phyloP scores from a whole-genome alignment of 192 early-diverging fungal species.

The Backusella westeae region DNA sequence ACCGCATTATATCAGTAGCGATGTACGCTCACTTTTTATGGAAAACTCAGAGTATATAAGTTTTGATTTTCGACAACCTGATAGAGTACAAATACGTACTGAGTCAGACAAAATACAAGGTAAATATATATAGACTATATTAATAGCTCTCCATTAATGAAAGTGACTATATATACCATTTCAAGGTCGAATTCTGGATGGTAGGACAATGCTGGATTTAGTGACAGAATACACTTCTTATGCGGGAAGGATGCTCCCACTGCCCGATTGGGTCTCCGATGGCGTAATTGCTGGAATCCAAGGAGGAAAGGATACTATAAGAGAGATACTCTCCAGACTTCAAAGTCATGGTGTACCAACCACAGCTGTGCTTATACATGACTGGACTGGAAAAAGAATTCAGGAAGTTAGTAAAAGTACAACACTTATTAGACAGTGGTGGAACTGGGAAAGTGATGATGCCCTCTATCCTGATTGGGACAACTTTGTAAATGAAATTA shows the following conservation, averaged over 20 bases:
- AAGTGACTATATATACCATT: background rate
- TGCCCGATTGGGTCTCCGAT: constrained; percentile 38
- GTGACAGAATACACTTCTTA: constrained; percentile 39
- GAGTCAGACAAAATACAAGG: constrained; percentile 13
- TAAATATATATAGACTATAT: background rate
- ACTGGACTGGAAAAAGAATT: constrained; percentile 37
- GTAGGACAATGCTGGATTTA: constrained; percentile 30
- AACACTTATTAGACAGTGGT: constrained; percentile 34
- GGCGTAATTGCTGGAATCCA: constrained; percentile 37
- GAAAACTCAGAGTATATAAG: constrained; percentile 35
- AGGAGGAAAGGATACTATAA: constrained; percentile 38
- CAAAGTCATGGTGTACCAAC: constrained; percentile 21
- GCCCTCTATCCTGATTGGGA: constrained; percentile 34
- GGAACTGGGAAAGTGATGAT: constrained; percentile 42
- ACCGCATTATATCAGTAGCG: constrained; percentile 37
- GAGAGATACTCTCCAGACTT: constrained; percentile 18
- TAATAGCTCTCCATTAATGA: background rate
- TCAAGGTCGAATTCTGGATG: constrained; percentile 36
- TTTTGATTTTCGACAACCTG: constrained; percentile 36
- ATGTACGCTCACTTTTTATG: constrained; percentile 32
- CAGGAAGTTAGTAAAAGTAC: constrained; percentile 19
- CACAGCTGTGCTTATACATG: constrained; percentile 36
- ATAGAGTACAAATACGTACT: constrained; percentile 31
- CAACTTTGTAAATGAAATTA: constrained; percentile 17
- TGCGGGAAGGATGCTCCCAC: constrained; percentile 32